Percentiles rank a stretch among this genome's conserved stretches.
These are phyloP conservation scores for Colletotrichum higginsianum DNA, from an alignment of 2,329 filamentous ascomycete species.

Conservation along the genomic window DNA sequence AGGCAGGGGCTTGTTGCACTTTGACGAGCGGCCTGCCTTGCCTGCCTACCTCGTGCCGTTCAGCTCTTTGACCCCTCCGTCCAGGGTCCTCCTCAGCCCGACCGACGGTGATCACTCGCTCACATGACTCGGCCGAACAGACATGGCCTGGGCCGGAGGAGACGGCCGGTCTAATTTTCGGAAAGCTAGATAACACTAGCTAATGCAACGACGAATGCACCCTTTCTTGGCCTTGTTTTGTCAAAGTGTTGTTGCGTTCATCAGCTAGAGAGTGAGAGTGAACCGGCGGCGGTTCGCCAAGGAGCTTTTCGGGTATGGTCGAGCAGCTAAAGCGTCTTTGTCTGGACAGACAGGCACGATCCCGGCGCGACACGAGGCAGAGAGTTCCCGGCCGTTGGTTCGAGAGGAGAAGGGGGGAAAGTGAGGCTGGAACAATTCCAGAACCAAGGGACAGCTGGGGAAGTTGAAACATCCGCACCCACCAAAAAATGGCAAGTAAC, in stretches of 20 bases:
- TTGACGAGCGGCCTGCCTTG: slow-evolving; percentile 4
- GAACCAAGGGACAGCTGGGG: slow-evolving; percentile 33
- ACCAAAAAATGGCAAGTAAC: slow-evolving; percentile 28
- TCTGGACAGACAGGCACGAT: slow-evolving; percentile 13
- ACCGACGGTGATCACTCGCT: not conserved
- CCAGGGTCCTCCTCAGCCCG: not conserved
- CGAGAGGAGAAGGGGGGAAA: not conserved
- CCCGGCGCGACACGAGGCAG: slow-evolving; percentile 31
- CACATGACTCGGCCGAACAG: slow-evolving; percentile 32
- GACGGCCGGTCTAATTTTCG: slow-evolving; percentile 3
- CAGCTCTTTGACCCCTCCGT: not conserved
- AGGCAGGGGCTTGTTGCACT: slow-evolving; percentile 18
- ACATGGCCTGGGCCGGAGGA: slow-evolving; percentile 19
- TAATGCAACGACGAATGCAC: not conserved
- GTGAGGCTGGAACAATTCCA: slow-evolving; percentile 30
- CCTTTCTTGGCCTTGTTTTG: not conserved
- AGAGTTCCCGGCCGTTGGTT: slow-evolving; percentile 3
- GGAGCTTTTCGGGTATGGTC: not conserved
- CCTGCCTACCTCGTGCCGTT: slow-evolving; percentile 10
- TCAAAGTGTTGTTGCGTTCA: not conserved
- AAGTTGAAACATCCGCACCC: slow-evolving; percentile 35
- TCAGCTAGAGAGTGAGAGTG: slow-evolving; percentile 14
- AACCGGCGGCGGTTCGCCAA: not conserved
- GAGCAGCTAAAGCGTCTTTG: not conserved
- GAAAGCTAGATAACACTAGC: not conserved